These are phyloP conservation scores for Ustilago lituana DNA, from an alignment of 1,284 basidiomycete species.

Conservation along the genomic window DNA sequence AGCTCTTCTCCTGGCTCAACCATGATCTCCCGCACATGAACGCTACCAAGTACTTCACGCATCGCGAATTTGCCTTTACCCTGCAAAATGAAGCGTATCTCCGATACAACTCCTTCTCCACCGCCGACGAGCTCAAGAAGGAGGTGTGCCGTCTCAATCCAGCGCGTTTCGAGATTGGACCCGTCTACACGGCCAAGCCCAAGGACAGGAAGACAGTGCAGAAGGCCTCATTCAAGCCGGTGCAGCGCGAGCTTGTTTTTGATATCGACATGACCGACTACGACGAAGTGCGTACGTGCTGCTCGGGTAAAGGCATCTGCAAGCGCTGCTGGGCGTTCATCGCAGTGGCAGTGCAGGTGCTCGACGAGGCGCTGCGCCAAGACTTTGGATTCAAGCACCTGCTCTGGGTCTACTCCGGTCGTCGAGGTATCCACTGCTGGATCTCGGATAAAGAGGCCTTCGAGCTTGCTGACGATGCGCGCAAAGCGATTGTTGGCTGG, in stretches of 20 bases:
- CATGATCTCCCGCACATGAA: constrained; percentile 77
- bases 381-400: constrained; percentile 83
- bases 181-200: constrained; percentile 90
- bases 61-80: constrained; percentile 98
- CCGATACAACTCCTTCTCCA: constrained; percentile 88
- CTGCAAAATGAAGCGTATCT: constrained; percentile 90
- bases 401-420: constrained; percentile 98
- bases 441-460: constrained; percentile 89
- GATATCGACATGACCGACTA: constrained; percentile 99
- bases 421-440: constrained; percentile 98
- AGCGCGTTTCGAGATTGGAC: constrained; percentile 91
- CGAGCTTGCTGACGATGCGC: constrained; percentile 88
- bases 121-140: constrained; percentile 88
- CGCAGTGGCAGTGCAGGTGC: constrained; percentile 86
- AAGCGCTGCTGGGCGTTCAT: constrained; percentile 94
- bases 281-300: constrained; percentile 94
- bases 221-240: constrained; percentile 78
- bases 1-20: constrained; percentile 93
- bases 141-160: constrained; percentile 70
- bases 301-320: constrained; percentile 90
- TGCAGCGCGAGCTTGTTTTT: constrained; percentile 92
- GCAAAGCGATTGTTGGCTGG: constrained; percentile 85
- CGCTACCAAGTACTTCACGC: constrained; percentile 70
- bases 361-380: constrained; percentile 79
- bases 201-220: constrained; percentile 88